These are phyloP conservation scores for Calvatia gigantea DNA, from an alignment of 768 basidiomycete species.

Conservation along the genomic window DNA sequence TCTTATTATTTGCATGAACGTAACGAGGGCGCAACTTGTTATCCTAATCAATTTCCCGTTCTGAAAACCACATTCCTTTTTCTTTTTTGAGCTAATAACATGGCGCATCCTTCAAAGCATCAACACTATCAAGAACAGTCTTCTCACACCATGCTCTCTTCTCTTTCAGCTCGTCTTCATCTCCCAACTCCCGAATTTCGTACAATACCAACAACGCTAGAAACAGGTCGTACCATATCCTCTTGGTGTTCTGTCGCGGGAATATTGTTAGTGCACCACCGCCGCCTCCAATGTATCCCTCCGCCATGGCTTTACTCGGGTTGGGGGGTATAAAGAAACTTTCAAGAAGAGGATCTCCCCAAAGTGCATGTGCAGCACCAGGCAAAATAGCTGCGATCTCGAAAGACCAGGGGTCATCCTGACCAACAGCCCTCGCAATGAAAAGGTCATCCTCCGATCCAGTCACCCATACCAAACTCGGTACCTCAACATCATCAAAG, in stretches of 20 bases:
- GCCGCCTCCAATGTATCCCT: constrained; percentile 56
- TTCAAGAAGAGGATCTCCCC: constrained; percentile 78
- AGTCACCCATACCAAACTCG: constrained; percentile 63
- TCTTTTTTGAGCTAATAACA: constrained; percentile 30
- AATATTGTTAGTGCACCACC: constrained; percentile 51
- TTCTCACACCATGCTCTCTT: constrained; percentile 39
- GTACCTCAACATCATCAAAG: constrained; percentile 75
- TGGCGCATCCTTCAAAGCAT: constrained; percentile 46
- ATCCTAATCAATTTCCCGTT: not conserved
- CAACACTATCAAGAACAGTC: constrained; percentile 34
- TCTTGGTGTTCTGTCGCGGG: constrained; percentile 68
- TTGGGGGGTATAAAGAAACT: constrained; percentile 48
- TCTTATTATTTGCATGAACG: not conserved
- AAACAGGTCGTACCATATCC: constrained; percentile 74
- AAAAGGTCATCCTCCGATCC: constrained; percentile 57
- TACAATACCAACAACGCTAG: constrained; percentile 52
- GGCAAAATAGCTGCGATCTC: constrained; percentile 45
- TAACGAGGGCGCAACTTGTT: not conserved
- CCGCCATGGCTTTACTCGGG: constrained; percentile 38
- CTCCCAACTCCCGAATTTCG: constrained; percentile 21
- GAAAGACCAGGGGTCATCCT: constrained; percentile 2
- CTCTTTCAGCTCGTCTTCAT: constrained; percentile 15
- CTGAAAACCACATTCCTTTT: not conserved
- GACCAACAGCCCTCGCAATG: constrained; percentile 29
- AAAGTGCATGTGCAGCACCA: constrained; percentile 52